Conservation (phyloP, 2,329 filamentous ascomycete species). For the Leptodontidium sp. region DNA sequence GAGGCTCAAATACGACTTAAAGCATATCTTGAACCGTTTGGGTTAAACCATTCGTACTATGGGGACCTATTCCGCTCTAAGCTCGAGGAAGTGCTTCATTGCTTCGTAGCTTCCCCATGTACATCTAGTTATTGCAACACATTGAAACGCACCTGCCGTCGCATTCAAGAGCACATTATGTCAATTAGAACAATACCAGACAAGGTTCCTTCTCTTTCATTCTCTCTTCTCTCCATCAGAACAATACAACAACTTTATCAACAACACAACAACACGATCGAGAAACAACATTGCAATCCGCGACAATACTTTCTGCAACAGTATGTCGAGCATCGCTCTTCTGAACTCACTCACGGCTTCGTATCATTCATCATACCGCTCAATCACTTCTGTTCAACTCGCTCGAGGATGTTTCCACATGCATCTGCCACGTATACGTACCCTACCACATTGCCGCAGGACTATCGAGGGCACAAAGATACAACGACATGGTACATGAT, state of each 20-base stretch:
- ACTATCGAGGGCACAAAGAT: constrained; percentile 23
- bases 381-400: constrained; percentile 21
- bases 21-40: constrained; percentile 12
- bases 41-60: constrained; percentile 21
- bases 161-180: constrained; percentile 20
- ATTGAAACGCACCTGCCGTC: constrained; percentile 21
- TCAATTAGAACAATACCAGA: constrained; percentile 20
- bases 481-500: constrained; percentile 18
- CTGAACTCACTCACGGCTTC: background rate
- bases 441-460: constrained; percentile 21
- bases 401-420: constrained; percentile 22
- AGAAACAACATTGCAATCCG: constrained; percentile 22
- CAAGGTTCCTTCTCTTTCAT: constrained; percentile 19
- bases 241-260: constrained; percentile 24
- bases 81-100: constrained; percentile 22
- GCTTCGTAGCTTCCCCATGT: constrained; percentile 6
- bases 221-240: constrained; percentile 19
- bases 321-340: constrained; percentile 20
- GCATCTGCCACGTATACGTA: constrained; percentile 20
- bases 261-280: constrained; percentile 25
- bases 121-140: constrained; percentile 18
- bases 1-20: constrained; percentile 19
- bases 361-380: constrained; percentile 19
- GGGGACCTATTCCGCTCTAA: constrained; percentile 10
- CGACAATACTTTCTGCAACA: constrained; percentile 21